Evolutionary conservation across 768 basidiomycete species (phyloP).

Genomic region (Exidia glandulosa): DNA sequence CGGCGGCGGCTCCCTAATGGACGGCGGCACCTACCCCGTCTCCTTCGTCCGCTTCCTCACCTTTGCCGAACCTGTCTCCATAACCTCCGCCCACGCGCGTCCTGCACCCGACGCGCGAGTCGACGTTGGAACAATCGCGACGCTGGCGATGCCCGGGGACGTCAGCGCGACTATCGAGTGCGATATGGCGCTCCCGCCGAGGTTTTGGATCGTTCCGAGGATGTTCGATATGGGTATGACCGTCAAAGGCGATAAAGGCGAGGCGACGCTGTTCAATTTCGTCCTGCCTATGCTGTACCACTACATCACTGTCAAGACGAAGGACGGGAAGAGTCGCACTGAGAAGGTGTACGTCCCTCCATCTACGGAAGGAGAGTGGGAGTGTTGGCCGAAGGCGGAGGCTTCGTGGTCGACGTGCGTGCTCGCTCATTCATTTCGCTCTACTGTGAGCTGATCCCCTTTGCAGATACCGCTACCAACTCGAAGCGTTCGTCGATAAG

Average conservation of each 20-base stretch:
- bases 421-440: too few species aligned
- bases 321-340: constrained; percentile 18
- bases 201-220: constrained; percentile 25
- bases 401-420: constrained; percentile 48
- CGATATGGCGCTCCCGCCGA: constrained; percentile 22
- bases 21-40: constrained; percentile 8
- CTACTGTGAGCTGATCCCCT: too few species aligned
- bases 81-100: neutral
- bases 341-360: constrained; percentile 40
- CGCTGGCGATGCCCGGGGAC: constrained; percentile 17
- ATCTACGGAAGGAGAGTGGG: constrained; percentile 19
- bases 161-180: constrained; percentile 19
- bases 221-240: constrained; percentile 25
- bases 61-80: neutral
- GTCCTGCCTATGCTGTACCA: constrained; percentile 36
- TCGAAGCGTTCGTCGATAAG: too few species aligned
- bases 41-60: neutral
- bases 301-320: constrained; percentile 31
- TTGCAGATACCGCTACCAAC: too few species aligned
- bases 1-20: constrained; percentile 17
- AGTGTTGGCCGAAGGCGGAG: constrained; percentile 37
- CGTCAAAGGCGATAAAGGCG: constrained; percentile 34
- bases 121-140: neutral
- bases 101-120: neutral
- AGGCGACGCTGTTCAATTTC: constrained; percentile 32